These are phyloP conservation scores for Fusarium torreyae DNA, from an alignment of 2,329 filamentous ascomycete species.

Conservation along the genomic window DNA sequence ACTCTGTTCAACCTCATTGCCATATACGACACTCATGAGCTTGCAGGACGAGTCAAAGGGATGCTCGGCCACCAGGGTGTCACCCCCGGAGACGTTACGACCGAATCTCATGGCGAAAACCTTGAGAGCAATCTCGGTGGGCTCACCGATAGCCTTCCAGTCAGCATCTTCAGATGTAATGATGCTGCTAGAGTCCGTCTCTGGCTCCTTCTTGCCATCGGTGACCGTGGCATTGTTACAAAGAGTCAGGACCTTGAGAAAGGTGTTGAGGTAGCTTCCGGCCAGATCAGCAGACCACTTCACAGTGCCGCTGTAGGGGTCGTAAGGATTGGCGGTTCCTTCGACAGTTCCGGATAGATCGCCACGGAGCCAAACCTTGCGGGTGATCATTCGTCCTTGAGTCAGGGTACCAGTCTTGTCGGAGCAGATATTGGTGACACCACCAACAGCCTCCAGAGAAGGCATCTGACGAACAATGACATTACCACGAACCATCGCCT, in stretches of 20 bases:
- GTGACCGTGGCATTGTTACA: slow-evolving; percentile 73
- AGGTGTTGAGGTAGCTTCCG: slow-evolving; percentile 60
- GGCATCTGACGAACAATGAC: slow-evolving; percentile 77
- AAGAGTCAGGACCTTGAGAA: slow-evolving; percentile 70
- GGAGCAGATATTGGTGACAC: slow-evolving; percentile 79
- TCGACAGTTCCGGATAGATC: slow-evolving; percentile 68
- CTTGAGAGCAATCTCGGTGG: slow-evolving; percentile 81
- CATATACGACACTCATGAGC: slow-evolving; percentile 80
- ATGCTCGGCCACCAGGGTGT: slow-evolving; percentile 73
- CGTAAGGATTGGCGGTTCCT: slow-evolving; percentile 71
- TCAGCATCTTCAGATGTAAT: slow-evolving; percentile 61
- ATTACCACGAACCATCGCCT: slow-evolving; percentile 74
- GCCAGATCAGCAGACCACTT: slow-evolving; percentile 60
- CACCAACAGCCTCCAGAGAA: slow-evolving; percentile 76
- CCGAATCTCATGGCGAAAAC: slow-evolving; percentile 80
- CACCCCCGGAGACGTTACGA: slow-evolving; percentile 62
- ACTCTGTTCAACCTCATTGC: slow-evolving; percentile 53
- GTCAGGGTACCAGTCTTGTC: slow-evolving; percentile 80
- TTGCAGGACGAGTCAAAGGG: slow-evolving; percentile 83
- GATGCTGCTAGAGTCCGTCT: slow-evolving; percentile 63
- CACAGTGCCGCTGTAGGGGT: slow-evolving; percentile 71
- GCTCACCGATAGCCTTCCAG: slow-evolving; percentile 76
- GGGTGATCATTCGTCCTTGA: slow-evolving; percentile 76
- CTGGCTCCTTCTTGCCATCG: slow-evolving; percentile 63
- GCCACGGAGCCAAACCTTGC: slow-evolving; percentile 73